phyloP scores from a whole-genome alignment of 1,284 basidiomycete genomes.

The Ustilago bromivora region DNA sequence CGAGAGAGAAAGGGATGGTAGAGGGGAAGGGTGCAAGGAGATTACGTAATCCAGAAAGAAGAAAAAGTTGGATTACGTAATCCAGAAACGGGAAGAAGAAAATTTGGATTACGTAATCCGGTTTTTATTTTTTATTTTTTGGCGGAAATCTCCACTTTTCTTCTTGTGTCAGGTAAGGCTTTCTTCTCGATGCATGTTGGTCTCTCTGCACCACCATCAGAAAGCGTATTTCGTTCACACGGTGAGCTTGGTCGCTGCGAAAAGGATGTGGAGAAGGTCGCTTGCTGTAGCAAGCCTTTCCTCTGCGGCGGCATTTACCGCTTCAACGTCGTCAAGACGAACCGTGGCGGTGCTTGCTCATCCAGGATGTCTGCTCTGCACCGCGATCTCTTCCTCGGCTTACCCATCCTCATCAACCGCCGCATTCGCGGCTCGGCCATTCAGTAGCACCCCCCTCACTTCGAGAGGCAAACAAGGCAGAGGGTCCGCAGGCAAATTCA shows the following conservation, averaged over 20 bases:
- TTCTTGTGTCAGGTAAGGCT: conserved; percentile 7
- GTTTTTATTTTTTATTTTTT: too few relatives aligned
- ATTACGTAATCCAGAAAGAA: conserved; percentile 27
- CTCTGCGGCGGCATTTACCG: conserved; percentile 3
- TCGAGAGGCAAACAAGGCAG: conserved; percentile 18
- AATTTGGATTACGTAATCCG: background rate
- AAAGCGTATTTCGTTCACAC: background rate
- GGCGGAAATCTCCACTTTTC: conserved; percentile 29
- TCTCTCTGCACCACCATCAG: background rate
- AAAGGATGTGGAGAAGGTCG: conserved; percentile 27
- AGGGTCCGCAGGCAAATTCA: background rate
- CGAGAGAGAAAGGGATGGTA: background rate
- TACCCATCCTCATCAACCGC: conserved; percentile 6
- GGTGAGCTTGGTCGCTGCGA: too few relatives aligned
- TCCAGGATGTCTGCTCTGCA: conserved; percentile 11
- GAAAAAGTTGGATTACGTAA: too few relatives aligned
- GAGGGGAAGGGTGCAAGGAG: background rate
- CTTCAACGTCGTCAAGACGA: conserved; percentile 7
- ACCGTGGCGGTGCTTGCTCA: background rate
- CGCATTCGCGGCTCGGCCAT: background rate
- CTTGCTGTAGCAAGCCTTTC: conserved; percentile 18
- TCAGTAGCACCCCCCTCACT: conserved; percentile 5
- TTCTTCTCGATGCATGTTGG: conserved; percentile 1
- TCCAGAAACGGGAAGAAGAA: too few relatives aligned
- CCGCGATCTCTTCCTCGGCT: background rate